A percentile compares a stretch with the other conserved stretches of the same genome.
Evolutionary conservation across 495 filamentous ascomycete genomes (phyloP).

Genomic region (Annulohypoxylon maeteangense): DNA sequence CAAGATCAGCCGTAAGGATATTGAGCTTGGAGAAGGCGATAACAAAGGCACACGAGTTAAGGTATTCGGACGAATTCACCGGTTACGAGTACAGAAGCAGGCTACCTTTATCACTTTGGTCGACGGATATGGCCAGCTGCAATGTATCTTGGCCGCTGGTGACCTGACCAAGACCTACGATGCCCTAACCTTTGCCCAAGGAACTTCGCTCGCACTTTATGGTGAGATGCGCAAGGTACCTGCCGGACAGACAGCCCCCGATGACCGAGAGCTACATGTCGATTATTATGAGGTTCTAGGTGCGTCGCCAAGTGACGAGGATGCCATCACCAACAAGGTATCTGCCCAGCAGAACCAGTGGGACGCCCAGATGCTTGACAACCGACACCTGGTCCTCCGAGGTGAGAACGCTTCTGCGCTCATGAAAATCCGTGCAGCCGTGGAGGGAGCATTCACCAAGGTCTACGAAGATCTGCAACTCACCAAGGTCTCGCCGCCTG

Average conservation of each 20-base stretch:
- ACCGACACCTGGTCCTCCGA: conserved; percentile 90
- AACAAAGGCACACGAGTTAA: conserved; percentile 79
- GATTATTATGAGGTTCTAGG: conserved; percentile 92
- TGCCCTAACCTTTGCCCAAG: conserved; percentile 85
- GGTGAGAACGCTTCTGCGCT: conserved; percentile 88
- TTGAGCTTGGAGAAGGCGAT: conserved; percentile 72
- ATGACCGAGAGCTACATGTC: conserved; percentile 90
- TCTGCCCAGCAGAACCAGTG: conserved; percentile 73
- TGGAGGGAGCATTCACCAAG: conserved; percentile 84
- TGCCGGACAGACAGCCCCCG: conserved; percentile 79
- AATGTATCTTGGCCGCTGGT: conserved; percentile 83
- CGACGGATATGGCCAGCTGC: conserved; percentile 90
- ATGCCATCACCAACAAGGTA: conserved; percentile 93
- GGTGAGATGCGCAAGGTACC: conserved; percentile 91
- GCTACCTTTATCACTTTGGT: conserved; percentile 86
- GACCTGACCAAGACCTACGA: conserved; percentile 92
- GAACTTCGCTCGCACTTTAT: conserved; percentile 86
- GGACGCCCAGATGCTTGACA: conserved; percentile 86
- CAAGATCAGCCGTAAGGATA: conserved; percentile 73
- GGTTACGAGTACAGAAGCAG: conserved; percentile 85
- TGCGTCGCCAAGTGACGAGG: conserved; percentile 85
- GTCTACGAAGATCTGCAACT: conserved; percentile 82
- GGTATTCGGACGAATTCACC: conserved; percentile 87
- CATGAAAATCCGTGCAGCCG: conserved; percentile 89
- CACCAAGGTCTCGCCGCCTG: conserved; percentile 89